phyloP scores from a whole-genome alignment of 345 rosid species.

The rapeseed (Brassica napus) region DNA sequence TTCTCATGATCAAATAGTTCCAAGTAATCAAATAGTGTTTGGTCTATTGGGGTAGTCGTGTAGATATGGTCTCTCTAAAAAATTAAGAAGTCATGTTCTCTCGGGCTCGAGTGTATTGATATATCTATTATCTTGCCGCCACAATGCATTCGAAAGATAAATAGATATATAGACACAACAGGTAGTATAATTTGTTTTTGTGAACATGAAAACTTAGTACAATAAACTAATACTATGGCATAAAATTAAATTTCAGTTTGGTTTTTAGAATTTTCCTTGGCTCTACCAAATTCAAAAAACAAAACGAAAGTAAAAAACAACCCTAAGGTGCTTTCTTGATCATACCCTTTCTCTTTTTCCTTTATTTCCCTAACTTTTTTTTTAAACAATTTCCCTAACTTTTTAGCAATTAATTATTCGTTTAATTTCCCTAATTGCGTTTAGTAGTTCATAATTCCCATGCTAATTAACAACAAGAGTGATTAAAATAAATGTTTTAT shows the following conservation, averaged over 20 bases:
- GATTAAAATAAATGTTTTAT: neutral
- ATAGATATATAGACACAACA: neutral
- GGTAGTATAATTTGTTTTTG: neutral
- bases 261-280: constrained; percentile 11
- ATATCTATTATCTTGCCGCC: neutral
- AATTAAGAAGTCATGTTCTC: neutral
- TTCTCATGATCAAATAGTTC: constrained; percentile 20
- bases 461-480: neutral
- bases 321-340: constrained; percentile 47
- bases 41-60: neutral
- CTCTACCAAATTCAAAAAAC: constrained; percentile 29
- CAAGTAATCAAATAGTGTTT: neutral
- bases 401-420: constrained; percentile 6
- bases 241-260: neutral
- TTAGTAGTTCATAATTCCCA: constrained; percentile 5
- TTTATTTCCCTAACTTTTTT: constrained; percentile 20
- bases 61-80: neutral
- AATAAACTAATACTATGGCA: neutral
- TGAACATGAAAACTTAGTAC: neutral
- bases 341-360: constrained; percentile 42
- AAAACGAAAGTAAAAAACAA: constrained; percentile 35
- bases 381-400: neutral
- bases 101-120: neutral
- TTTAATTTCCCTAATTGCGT: neutral
- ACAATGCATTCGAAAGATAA: neutral